Conservation (phyloP, 805 yeast species). For the Ogataea pini region DNA sequence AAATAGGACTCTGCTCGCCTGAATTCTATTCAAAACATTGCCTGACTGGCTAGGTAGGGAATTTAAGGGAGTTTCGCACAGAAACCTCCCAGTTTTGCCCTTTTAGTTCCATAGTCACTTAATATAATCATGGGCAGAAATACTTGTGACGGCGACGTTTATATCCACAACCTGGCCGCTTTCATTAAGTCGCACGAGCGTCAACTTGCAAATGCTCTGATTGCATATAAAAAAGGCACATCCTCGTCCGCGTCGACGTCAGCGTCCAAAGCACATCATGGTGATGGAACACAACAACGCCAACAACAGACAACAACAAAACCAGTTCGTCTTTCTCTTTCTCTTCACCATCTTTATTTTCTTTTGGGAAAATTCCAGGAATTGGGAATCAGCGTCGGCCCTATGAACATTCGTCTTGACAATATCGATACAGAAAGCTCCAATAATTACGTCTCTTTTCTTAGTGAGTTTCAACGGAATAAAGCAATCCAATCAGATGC, state of each 20-base stretch:
- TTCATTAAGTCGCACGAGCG: conserved; percentile 58
- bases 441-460: conserved; percentile 54
- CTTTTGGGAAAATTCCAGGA: conserved; percentile 58
- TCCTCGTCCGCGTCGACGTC: conserved; percentile 15
- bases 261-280: conserved; percentile 17
- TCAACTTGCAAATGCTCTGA: conserved; percentile 58
- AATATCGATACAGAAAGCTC: conserved; percentile 53
- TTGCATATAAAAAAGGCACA: conserved; percentile 48
- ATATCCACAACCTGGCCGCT: conserved; percentile 52
- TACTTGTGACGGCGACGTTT: conserved; percentile 57
- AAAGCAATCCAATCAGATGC: conserved; percentile 37
- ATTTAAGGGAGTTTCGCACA: not conserved
- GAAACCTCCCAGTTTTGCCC: conserved; percentile 2
- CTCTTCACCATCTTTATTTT: conserved; percentile 64
- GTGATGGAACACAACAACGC: conserved; percentile 13
- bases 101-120: not conserved
- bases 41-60: conserved; percentile 6
- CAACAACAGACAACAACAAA: conserved; percentile 33
- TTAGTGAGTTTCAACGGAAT: conserved; percentile 52
- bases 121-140: conserved; percentile 25
- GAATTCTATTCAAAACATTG: not conserved
- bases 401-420: conserved; percentile 59
- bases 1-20: not conserved
- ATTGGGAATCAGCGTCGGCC: conserved; percentile 54
- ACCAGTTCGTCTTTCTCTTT: conserved; percentile 57